phyloP scores from a whole-genome alignment of 768 basidiomycete genomes.

The Epithele typhae region DNA sequence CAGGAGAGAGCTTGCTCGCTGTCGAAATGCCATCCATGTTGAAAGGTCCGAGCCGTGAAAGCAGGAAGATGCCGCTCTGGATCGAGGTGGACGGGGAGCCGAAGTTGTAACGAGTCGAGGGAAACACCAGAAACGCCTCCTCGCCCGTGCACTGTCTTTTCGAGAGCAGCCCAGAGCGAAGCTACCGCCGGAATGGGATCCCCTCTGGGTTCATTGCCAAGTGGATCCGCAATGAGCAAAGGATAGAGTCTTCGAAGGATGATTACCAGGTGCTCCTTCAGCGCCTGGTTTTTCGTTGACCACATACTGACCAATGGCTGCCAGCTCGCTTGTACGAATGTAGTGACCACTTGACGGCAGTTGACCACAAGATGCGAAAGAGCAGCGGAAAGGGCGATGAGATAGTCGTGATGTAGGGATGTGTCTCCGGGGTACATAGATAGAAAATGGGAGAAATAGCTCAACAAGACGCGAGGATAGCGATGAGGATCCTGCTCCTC shows the following conservation, averaged over 20 bases:
- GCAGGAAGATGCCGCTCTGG: slow-evolving; percentile 24
- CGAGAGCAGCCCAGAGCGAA: slow-evolving; percentile 49
- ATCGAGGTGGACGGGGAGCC: slow-evolving; percentile 23
- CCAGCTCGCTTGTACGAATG: slow-evolving; percentile 63
- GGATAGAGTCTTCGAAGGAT: slow-evolving; percentile 70
- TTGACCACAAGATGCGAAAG: slow-evolving; percentile 81
- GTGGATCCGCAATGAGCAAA: slow-evolving; percentile 30
- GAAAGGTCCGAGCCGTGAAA: slow-evolving; percentile 64
- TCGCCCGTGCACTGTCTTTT: slow-evolving; percentile 57
- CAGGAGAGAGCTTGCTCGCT: slow-evolving; percentile 68
- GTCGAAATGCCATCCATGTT: slow-evolving; percentile 72
- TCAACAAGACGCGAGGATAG: slow-evolving; percentile 50
- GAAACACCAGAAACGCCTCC: slow-evolving; percentile 65
- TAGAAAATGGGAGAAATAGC: slow-evolving; percentile 60
- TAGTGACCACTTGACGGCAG: slow-evolving; percentile 48
- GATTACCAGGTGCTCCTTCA: slow-evolving; percentile 80
- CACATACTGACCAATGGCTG: slow-evolving; percentile 63
- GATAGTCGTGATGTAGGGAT: slow-evolving; percentile 72
- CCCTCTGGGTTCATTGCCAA: slow-evolving; percentile 8
- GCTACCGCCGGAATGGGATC: slow-evolving; percentile 16
- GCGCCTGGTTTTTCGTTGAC: slow-evolving; percentile 68
- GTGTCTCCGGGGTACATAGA: slow-evolving; percentile 65
- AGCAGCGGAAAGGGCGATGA: slow-evolving; percentile 62
- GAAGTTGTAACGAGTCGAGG: slow-evolving; percentile 61
- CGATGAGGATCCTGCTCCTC: slow-evolving; percentile 17